Evolutionary conservation across 2,329 filamentous ascomycete genomes (phyloP), one percentile per base, ranked within the genome.

Genomic region (Cercospora berteroae): DNA sequence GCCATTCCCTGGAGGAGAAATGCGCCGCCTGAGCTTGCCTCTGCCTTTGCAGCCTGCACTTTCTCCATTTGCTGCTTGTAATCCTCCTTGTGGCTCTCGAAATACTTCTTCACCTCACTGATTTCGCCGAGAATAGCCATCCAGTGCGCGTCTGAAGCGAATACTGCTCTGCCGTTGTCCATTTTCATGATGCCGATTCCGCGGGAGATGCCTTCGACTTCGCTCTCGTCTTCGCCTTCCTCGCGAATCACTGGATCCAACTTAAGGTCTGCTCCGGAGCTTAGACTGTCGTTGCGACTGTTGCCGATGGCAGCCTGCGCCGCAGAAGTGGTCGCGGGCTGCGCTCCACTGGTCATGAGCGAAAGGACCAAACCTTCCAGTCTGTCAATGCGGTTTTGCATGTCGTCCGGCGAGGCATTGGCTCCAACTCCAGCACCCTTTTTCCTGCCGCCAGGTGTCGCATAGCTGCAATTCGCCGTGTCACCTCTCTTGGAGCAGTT

Each of bases 371-470:
- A 83, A 74, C 92, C 91, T 85, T 98, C 94, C 72, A 98, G 85
- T 74, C 94, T 88, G 83, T 98, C 94, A 81, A 98, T 98, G 78
- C 95, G 91, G 77, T 96, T 96, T 82, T 98, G 94, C 94, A 98
- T 97, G 80, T 97, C 94, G 85, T 97, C 94, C 60, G 94, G 93
- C 73, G 86, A 84, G 65, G 85, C 84, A 56, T 75, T 77, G 2
- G 74, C 62, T 20, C 71, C 72, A 23, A 63, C 65, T 18, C 64
- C 69, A 59, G 67, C 66, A 66, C 80, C 89, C 84, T 92, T 96
- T 80, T 92, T 95, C 73, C 92, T 89, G 61, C 88, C 85, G 63
- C 80, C 83, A 36, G 83, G 81, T 73, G 85, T 82, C 57, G 93
- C 93, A 83, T 97, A 98, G 72, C 90, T 91, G 82, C 94, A 98